These are phyloP conservation scores for Chenopodium suecicum DNA, from an alignment of 148 eudicot genomes.

Conservation along the genomic window DNA sequence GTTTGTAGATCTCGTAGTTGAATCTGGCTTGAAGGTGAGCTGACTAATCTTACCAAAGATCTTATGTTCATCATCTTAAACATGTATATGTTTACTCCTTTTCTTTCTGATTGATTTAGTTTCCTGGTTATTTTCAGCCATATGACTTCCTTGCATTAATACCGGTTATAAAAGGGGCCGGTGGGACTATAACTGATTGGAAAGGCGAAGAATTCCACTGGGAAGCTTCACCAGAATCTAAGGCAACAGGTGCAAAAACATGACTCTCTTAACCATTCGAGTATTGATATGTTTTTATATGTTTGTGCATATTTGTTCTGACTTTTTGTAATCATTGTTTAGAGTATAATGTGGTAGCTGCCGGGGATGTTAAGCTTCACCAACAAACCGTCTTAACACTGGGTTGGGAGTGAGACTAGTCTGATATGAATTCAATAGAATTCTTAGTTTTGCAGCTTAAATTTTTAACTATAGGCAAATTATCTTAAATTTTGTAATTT, in stretches of 20 bases:
- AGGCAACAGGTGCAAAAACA: constrained; percentile 43
- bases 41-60: not conserved
- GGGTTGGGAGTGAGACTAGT: constrained; percentile 37
- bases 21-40: constrained; percentile 90
- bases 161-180: constrained; percentile 95
- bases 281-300: not conserved
- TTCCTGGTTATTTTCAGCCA: constrained; percentile 54
- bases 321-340: constrained; percentile 1
- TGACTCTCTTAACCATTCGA: not conserved
- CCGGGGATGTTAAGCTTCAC: constrained; percentile 71
- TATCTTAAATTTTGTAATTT: not conserved
- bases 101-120: not conserved
- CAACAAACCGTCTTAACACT: constrained; percentile 59
- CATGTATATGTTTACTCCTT: not conserved
- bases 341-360: constrained; percentile 86
- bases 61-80: not conserved
- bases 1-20: constrained; percentile 88
- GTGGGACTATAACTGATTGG: constrained; percentile 93
- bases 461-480: not conserved
- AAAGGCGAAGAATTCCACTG: constrained; percentile 64
- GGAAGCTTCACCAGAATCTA: constrained; percentile 77
- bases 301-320: not conserved
- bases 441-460: not conserved
- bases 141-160: constrained; percentile 85
- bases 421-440: not conserved